Base-by-base conservation (phyloP, 2,329 filamentous ascomycete genomes). In the Pyrenophora graminea region DNA sequence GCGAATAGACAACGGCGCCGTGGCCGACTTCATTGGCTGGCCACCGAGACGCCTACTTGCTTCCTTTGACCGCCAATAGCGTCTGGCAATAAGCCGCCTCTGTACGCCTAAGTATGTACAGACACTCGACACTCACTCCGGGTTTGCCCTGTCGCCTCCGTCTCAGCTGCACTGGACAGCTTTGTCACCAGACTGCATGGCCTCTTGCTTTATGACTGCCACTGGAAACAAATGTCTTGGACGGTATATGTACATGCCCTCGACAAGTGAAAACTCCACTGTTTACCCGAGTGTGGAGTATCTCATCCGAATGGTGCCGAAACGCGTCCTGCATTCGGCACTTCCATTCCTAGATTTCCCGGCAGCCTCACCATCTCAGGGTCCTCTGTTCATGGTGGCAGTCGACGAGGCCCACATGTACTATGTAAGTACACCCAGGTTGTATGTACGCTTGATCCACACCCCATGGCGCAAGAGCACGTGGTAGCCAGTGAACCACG, bases 311-410 rank as follows among this genome's bases (percentile, higher is more conserved):
- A 30, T 51, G 33, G 39, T 47, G 45, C 53, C 53, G 55, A 47
- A 47, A 45, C 34, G n/a, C 40, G 38, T 30, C 33, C 44, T 32
- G 25, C 17, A 31, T 19, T 56, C 53, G 46, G 56, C 51, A 49
- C 32, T 55, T 46, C 23, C 46, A 42, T 61, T 55, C 64, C 64
- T 66, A 64, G 45, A 58, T 62, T 49, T 58, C 55, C 63, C 63
- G 62, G 61, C 32, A 39, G 31, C 54, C 45, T 49, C 53, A 60
- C 48, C 38, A 51, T 48, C 48, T 61, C 59, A 62, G 63, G 58
- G 60, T 64, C 60, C 39, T 55, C 31, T 55, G 39, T 55, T 46
- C 37, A 5, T 9, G 27, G 27, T 30, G 12, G 10, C 10, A 30
- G 27, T 4, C 27, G 7, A 38, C 39, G 48, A 48, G 55, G 43